Conservation (phyloP, 495 filamentous ascomycete species). For the Hypoxylon perforatum region DNA sequence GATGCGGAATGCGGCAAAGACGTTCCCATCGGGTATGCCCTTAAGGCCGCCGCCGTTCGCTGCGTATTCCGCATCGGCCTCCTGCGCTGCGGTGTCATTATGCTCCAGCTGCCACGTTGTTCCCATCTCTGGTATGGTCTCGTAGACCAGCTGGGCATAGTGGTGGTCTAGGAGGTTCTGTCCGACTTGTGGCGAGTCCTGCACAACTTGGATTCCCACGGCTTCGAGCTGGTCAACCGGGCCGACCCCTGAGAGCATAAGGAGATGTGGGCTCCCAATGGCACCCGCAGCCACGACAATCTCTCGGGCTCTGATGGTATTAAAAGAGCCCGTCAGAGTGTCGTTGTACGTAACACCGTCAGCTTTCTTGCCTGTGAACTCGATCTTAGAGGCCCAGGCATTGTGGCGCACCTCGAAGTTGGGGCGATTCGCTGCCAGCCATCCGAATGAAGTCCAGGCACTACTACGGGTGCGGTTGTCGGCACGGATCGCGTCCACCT, state of each 20-base stretch:
- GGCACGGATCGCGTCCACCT: conserved; percentile 10
- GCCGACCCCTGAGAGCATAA: conserved; percentile 78
- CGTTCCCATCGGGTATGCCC: conserved; percentile 3
- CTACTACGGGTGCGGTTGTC: conserved; percentile 18
- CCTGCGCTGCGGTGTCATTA: neutral
- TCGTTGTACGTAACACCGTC: conserved; percentile 15
- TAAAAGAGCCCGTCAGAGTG: conserved; percentile 56
- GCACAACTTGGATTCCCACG: conserved; percentile 71
- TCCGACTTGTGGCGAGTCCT: conserved; percentile 78
- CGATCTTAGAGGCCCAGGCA: conserved; percentile 18
- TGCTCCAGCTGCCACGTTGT: conserved; percentile 1
- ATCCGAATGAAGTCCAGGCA: conserved; percentile 12
- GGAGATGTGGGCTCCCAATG: conserved; percentile 73
- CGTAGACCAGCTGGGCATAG: conserved; percentile 54
- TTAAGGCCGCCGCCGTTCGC: neutral
- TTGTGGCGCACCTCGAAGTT: conserved; percentile 14
- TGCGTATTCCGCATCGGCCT: neutral
- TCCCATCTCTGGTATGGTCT: neutral
- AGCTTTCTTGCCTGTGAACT: conserved; percentile 14
- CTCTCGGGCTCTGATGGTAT: conserved; percentile 72
- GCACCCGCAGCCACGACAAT: conserved; percentile 79
- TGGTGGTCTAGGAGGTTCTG: conserved; percentile 80
- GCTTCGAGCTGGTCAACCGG: conserved; percentile 68
- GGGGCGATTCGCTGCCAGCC: conserved; percentile 3
- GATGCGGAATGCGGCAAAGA: conserved; percentile 13